Evolutionary conservation across 164 flowering plant genomes (phyloP).

Genomic region (Vitis rotundifolia): DNA sequence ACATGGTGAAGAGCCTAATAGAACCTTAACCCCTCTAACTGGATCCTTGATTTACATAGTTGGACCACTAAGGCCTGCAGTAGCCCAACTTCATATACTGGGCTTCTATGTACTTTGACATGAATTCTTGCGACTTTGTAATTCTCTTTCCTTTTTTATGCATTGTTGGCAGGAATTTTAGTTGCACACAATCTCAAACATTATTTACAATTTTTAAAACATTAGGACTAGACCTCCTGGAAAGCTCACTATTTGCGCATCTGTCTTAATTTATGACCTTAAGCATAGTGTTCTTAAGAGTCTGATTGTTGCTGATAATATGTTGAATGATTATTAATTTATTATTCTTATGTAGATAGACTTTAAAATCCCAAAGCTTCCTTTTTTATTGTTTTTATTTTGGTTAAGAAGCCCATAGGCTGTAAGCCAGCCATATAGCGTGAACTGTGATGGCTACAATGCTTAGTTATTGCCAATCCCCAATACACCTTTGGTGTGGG

Average conservation of each 20-base stretch:
- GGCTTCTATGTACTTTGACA: not conserved
- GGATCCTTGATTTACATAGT: not conserved
- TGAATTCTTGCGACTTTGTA: not conserved
- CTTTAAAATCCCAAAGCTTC: not conserved
- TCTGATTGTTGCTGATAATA: not conserved
- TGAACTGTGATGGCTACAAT: too few species aligned
- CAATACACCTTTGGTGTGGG: too few species aligned
- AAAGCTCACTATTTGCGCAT: too few species aligned
- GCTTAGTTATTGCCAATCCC: too few species aligned
- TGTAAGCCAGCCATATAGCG: too few species aligned
- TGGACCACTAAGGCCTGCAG: not conserved
- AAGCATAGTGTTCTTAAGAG: not conserved
- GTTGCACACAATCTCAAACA: too few species aligned
- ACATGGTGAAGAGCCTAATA: not conserved
- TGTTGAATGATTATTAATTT: not conserved
- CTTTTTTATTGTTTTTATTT: too few species aligned
- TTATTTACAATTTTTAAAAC: too few species aligned
- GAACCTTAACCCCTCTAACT: not conserved
- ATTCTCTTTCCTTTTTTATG: too few species aligned
- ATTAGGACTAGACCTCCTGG: too few species aligned
- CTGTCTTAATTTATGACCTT: not conserved
- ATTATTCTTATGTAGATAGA: slow-evolving; percentile 1
- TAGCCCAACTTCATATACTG: not conserved
- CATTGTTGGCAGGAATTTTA: too few species aligned
- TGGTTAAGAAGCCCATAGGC: too few species aligned